These are phyloP conservation scores for Fraxinus floribunda DNA, from an alignment of 305 asterid genomes.

Conservation along the genomic window DNA sequence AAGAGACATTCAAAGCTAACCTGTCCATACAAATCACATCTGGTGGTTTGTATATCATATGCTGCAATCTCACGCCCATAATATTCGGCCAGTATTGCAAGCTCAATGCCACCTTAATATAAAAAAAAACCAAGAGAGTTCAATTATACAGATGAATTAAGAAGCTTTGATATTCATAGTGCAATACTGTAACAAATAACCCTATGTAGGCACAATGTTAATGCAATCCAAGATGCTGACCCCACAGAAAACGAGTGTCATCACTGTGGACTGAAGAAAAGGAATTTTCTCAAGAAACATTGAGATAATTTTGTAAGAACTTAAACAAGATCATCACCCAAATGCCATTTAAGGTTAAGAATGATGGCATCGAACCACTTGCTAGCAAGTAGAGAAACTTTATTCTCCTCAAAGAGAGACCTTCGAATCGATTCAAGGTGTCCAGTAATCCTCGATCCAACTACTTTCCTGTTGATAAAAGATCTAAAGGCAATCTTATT, in stretches of 20 bases:
- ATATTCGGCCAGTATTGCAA: slow-evolving; percentile 71
- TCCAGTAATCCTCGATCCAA: neutral
- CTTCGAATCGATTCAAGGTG: neutral
- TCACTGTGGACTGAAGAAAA: neutral
- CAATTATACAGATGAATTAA: slow-evolving; percentile 8
- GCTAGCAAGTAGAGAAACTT: neutral
- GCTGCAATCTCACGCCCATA: slow-evolving; percentile 93
- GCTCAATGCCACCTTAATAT: slow-evolving; percentile 85
- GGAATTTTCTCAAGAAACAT: neutral
- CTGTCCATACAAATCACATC: slow-evolving; percentile 97
- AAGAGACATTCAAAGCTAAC: slow-evolving; percentile 34
- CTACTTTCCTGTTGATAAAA: neutral
- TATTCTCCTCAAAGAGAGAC: neutral
- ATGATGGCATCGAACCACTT: neutral
- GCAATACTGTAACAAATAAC: neutral
- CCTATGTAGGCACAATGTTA: neutral
- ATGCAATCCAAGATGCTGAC: neutral
- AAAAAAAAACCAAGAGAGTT: slow-evolving; percentile 3
- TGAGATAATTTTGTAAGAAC: neutral
- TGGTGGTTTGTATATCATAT: slow-evolving; percentile 85
- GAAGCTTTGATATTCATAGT: neutral
- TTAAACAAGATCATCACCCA: slow-evolving; percentile 4
- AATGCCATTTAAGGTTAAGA: neutral
- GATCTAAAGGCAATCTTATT: neutral
- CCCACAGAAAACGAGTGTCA: neutral